These are phyloP conservation scores for Canna indica DNA, from an alignment of 176 grass and related monocot species.

Conservation along the genomic window DNA sequence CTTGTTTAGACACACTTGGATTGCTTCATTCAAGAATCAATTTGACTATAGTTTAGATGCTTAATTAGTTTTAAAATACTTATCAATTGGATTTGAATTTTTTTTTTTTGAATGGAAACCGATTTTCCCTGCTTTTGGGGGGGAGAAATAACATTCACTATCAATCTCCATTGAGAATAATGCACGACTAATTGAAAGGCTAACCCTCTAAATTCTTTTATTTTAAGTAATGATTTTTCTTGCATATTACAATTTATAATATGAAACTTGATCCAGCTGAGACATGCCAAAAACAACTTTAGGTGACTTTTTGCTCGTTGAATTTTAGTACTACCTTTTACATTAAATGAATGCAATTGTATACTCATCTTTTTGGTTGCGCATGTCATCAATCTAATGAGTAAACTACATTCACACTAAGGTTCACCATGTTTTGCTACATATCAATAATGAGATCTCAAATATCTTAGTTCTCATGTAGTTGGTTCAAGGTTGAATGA, in stretches of 20 bases:
- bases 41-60: too few relatives aligned
- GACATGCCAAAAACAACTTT: too few relatives aligned
- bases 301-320: too few relatives aligned
- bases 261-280: too few relatives aligned
- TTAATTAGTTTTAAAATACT: too few relatives aligned
- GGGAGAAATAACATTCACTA: not conserved
- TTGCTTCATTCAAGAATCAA: too few relatives aligned
- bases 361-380: not conserved
- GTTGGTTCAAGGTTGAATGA: not conserved
- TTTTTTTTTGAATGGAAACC: not conserved
- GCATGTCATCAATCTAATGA: not conserved
- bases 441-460: not conserved
- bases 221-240: not conserved
- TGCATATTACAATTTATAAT: not conserved
- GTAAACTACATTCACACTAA: not conserved
- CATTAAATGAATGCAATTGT: not conserved
- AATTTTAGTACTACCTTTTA: not conserved
- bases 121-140: not conserved
- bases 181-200: not conserved
- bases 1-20: too few relatives aligned
- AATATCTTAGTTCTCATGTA: not conserved
- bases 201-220: not conserved
- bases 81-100: not conserved
- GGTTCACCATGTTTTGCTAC: not conserved
- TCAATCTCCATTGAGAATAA: not conserved